Evolutionary conservation across 305 asterid species (phyloP).

Genomic region (Rubia tinctorum): DNA sequence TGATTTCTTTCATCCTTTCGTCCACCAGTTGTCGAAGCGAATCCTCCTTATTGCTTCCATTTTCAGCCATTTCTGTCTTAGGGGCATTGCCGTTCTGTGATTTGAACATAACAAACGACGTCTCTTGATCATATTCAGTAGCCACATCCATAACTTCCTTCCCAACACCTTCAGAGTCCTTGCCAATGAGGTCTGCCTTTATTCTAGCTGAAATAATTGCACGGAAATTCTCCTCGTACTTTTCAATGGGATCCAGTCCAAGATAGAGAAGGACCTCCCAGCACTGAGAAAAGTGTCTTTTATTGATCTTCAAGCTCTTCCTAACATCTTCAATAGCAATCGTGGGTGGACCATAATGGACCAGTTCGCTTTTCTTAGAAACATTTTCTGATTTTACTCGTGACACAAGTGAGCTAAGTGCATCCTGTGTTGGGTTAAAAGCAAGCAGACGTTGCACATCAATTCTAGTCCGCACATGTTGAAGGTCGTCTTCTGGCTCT

Average conservation of each 20-base stretch:
- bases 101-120: slow-evolving; percentile 82
- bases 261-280: slow-evolving; percentile 93
- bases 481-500: slow-evolving; percentile 90
- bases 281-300: slow-evolving; percentile 75
- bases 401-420: slow-evolving; percentile 42
- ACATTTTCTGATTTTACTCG: slow-evolving; percentile 51
- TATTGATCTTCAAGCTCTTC: slow-evolving; percentile 72
- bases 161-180: slow-evolving; percentile 58
- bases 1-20: slow-evolving; percentile 64
- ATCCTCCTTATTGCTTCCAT: slow-evolving; percentile 49
- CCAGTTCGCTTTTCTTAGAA: slow-evolving; percentile 46
- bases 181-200: slow-evolving; percentile 72
- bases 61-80: slow-evolving; percentile 41
- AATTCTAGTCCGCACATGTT: slow-evolving; percentile 67
- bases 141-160: slow-evolving; percentile 67
- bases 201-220: slow-evolving; percentile 48
- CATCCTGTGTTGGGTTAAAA: slow-evolving; percentile 49
- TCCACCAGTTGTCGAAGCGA: slow-evolving; percentile 62
- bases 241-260: slow-evolving; percentile 43
- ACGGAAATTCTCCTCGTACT: slow-evolving; percentile 50
- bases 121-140: slow-evolving; percentile 58
- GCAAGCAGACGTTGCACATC: slow-evolving; percentile 72
- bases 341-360: slow-evolving; percentile 48
- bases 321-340: slow-evolving; percentile 55
- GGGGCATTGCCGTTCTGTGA: slow-evolving; percentile 36